phyloP scores from a whole-genome alignment of 768 basidiomycete genomes.

The Russula virescens region DNA sequence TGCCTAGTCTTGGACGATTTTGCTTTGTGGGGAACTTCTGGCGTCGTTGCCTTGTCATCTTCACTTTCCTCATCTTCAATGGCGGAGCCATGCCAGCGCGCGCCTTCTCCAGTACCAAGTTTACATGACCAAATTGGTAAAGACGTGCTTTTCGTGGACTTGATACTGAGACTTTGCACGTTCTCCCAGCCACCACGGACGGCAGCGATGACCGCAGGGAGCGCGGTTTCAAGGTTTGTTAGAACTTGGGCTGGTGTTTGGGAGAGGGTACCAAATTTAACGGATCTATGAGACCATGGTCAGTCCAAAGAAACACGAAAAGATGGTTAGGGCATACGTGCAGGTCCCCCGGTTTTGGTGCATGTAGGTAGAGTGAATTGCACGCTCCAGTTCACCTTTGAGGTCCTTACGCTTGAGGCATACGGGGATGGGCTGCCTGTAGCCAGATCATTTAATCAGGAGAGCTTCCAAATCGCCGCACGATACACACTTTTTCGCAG shows the following conservation, averaged over 20 bases:
- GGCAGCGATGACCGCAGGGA: constrained; percentile 65
- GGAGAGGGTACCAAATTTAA: constrained; percentile 74
- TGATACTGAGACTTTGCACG: constrained; percentile 82
- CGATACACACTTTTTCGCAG: constrained; percentile 83
- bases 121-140: constrained; percentile 89
- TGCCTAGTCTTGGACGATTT: constrained; percentile 2
- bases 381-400: constrained; percentile 87
- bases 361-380: constrained; percentile 93
- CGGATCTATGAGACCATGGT: constrained; percentile 46
- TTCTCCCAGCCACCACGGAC: constrained; percentile 88
- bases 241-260: constrained; percentile 70
- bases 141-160: constrained; percentile 76
- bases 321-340: constrained; percentile 52
- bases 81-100: constrained; percentile 52
- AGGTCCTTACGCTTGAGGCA: constrained; percentile 81
- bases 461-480: background rate
- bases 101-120: constrained; percentile 54
- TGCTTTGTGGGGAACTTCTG: background rate
- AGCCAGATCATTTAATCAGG: constrained; percentile 5
- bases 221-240: constrained; percentile 69
- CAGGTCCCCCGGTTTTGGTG: constrained; percentile 92
- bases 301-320: background rate
- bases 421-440: constrained; percentile 94
- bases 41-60: background rate
- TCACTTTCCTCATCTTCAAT: constrained; percentile 26